These are phyloP conservation scores for Luffa acutangula DNA, from an alignment of 306 rosid genomes.

Conservation along the genomic window DNA sequence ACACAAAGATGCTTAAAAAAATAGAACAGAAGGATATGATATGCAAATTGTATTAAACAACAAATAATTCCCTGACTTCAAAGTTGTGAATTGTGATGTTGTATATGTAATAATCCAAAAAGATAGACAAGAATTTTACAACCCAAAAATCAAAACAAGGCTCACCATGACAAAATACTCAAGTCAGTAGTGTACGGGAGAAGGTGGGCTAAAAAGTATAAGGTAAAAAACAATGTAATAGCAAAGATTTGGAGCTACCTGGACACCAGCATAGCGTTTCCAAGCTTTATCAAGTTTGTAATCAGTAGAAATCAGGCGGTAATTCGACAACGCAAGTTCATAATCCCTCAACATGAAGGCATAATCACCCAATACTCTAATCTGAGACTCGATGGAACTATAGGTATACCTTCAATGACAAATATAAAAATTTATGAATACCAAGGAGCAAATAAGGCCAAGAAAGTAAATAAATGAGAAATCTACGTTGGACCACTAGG, in stretches of 20 bases:
- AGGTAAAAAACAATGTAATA: background rate
- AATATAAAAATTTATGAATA: constrained; percentile 22
- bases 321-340: constrained; percentile 92
- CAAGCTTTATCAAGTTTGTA: constrained; percentile 99
- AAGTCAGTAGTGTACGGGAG: background rate
- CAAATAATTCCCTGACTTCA: background rate
- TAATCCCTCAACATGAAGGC: constrained; percentile 98
- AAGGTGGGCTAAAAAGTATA: background rate
- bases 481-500: constrained; percentile 69
- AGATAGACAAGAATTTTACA: background rate
- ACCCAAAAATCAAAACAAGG: background rate
- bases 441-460: constrained; percentile 4
- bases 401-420: constrained; percentile 67
- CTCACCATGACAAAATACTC: background rate
- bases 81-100: background rate
- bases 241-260: constrained; percentile 42
- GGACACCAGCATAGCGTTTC: constrained; percentile 95
- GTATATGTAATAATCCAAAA: background rate
- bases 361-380: constrained; percentile 92
- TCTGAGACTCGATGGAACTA: constrained; percentile 89
- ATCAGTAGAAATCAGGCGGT: constrained; percentile 92
- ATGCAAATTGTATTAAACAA: background rate
- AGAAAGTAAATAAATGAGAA: constrained; percentile 11
- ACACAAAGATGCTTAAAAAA: background rate
- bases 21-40: background rate